Evolutionary conservation across 768 basidiomycete species (phyloP), one percentile per base, ranked within the genome.

Genomic region (Leccinum variicolor): DNA sequence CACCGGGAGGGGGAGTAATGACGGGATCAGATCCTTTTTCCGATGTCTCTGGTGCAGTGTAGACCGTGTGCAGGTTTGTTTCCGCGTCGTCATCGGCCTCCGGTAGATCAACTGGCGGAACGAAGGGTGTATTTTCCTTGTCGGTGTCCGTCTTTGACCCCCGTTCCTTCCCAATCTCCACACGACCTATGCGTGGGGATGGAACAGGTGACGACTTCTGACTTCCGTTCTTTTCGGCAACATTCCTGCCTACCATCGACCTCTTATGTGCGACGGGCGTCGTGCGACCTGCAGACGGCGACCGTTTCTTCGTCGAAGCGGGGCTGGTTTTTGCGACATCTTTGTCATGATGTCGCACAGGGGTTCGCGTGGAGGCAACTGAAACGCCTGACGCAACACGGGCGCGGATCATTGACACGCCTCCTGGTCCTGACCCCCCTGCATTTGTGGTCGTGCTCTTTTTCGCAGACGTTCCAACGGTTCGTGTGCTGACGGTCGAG

Each of bases 21-120:
- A 53, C 4, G 15, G 58, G 33, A 4, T 69, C 58, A 7, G 29
- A 29, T 25, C n/a, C 55, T n/a, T 45, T 57, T 5, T 59, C 65
- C 3, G 39, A 46, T 2, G 14, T 14, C 53, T 67, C 66, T 2
- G 59, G 68, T 7, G 68, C 60, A 1, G 66, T 69, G 51, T 43
- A 67, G 9, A 62, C 68, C 4, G 61, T 65, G 39, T 63, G 21
- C 4, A 65, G 17, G 25, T 63, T 62, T 3, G 63, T 68, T 62
- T 50, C 67, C 60, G 52, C 73, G 74, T 73, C 53, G 79, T 84
- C 34, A 72, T 75, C 52, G 67, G 72, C 64, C 65, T 76, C 56
- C 74, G 65, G 23, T 21, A 59, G 26, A 7, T 64, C 81, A 76
- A 23, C 72, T 69, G 23, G 73, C 15, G 53, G 48, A 17, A 57